These are phyloP conservation scores for Aspergillus transmontanensis DNA, from an alignment of 2,329 filamentous ascomycete genomes.

Conservation along the genomic window DNA sequence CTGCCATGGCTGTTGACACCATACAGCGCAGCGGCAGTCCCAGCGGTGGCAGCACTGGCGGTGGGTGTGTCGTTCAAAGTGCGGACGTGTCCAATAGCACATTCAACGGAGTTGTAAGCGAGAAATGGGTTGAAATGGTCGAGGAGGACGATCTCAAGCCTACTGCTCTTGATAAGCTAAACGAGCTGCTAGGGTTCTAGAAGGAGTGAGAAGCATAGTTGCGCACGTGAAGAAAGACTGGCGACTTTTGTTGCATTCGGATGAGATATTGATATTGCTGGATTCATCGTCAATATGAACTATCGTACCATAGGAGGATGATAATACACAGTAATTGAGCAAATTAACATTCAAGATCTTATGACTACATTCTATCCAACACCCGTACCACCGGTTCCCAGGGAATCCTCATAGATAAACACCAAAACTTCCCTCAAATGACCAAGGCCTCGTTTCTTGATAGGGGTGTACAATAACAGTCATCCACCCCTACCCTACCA, in stretches of 20 bases:
- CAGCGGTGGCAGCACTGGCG: neutral
- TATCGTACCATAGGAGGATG: neutral
- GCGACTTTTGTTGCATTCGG: neutral
- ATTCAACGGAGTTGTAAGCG: neutral
- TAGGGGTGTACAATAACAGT: neutral
- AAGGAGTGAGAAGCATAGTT: neutral
- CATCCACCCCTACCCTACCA: conserved; percentile 32
- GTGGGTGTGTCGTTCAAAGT: neutral
- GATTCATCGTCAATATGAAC: neutral
- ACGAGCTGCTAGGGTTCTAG: conserved; percentile 21
- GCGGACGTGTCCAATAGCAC: neutral
- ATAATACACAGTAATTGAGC: neutral
- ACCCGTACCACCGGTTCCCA: neutral
- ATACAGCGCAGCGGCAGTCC: neutral
- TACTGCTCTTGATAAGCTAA: conserved; percentile 29
- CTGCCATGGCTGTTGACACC: neutral
- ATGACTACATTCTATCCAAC: neutral
- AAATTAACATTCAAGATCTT: neutral
- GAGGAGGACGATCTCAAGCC: conserved; percentile 28
- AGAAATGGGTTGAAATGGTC: conserved; percentile 20
- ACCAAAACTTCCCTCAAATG: neutral
- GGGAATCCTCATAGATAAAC: neutral
- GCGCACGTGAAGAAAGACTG: no score
- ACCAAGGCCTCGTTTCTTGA: neutral
- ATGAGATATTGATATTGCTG: neutral